Evolutionary conservation across 148 eudicot genomes (phyloP).

Genomic region (Vaccinium vitisidaea): DNA sequence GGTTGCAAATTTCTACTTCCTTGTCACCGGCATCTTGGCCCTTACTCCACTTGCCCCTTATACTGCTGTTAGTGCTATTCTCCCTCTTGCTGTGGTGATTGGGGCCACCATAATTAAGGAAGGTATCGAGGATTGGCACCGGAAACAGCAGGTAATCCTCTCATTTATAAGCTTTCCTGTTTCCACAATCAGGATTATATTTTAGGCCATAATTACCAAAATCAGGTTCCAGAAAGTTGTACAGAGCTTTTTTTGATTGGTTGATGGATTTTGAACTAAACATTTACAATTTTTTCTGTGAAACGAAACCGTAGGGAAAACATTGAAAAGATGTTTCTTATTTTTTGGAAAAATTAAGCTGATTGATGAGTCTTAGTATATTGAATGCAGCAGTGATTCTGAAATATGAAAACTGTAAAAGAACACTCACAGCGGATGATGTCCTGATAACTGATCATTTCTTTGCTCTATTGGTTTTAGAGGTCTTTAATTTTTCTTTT

Average conservation of each 20-base stretch:
- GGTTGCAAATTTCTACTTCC: constrained; percentile 93
- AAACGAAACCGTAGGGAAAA: background rate
- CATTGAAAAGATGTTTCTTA: background rate
- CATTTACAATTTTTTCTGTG: background rate
- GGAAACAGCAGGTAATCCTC: constrained; percentile 72
- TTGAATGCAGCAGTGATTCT: too few relatives aligned
- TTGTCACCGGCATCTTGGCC: constrained; percentile 64
- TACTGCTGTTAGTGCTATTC: constrained; percentile 68
- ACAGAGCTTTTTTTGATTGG: background rate
- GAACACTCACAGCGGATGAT: too few relatives aligned
- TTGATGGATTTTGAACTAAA: background rate
- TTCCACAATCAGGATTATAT: background rate
- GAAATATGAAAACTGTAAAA: too few relatives aligned
- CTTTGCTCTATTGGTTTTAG: background rate
- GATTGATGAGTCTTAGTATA: too few relatives aligned
- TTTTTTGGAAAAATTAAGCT: background rate
- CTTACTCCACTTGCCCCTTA: constrained; percentile 85
- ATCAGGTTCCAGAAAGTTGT: background rate
- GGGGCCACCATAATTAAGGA: constrained; percentile 92
- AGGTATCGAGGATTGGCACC: constrained; percentile 73
- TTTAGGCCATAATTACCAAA: background rate
- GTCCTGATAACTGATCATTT: too few relatives aligned
- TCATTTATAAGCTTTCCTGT: background rate
- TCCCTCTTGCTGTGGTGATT: constrained; percentile 70
- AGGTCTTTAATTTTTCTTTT: background rate